Evolutionary conservation across 495 filamentous ascomycete genomes (phyloP), one percentile per base, ranked within the genome.

Genomic region (Aspergillus nanangensis): DNA sequence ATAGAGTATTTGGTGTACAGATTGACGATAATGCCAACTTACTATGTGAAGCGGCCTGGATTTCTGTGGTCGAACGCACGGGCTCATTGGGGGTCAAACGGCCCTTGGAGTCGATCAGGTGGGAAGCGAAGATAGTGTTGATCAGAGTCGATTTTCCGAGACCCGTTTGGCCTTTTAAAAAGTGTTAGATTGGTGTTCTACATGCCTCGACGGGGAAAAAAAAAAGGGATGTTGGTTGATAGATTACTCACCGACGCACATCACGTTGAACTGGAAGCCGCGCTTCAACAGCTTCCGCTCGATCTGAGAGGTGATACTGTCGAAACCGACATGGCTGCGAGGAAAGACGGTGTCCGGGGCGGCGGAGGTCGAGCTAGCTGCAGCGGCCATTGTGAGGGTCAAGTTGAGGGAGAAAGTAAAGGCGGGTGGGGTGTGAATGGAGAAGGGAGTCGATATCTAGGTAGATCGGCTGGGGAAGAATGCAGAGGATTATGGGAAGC

Each of bases 41-140:
- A 83, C 80, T 90, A 73, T 99, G 93, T 45, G 92, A 96, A 37
- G 91, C 90, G 18, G 92, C 83, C 67, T 96, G 90, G 57, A 99
- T 99, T 70, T 99, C 93, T 61, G 93, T 99, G 44, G 93, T 99
- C 38, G 85, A 83, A 63, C 93, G 90, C 50, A 96, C 88, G 49
- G 82, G 85, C 73, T 97, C 93, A 65, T 92, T 84, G 37, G 93
- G 94, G 9, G 86, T 74, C 55, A 97, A 73, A 48, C 93, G 87
- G 57, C 93, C 93, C 76, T 99, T 99, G 60, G 88, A 93, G 66
- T 99, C 93, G 71, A 99, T 95, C 61, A 99, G 81, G 78, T 99
- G 93, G 52, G 93, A 96, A 53, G 93, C 94, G 74, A 99, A 99
- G 80, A 99, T 97, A 69, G 93, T 99, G 79, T 99, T 99, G 77